Evolutionary conservation across 1,284 basidiomycete species (phyloP), one percentile per base, ranked within the genome.

Genomic region (Ceraceosorus guamensis): DNA sequence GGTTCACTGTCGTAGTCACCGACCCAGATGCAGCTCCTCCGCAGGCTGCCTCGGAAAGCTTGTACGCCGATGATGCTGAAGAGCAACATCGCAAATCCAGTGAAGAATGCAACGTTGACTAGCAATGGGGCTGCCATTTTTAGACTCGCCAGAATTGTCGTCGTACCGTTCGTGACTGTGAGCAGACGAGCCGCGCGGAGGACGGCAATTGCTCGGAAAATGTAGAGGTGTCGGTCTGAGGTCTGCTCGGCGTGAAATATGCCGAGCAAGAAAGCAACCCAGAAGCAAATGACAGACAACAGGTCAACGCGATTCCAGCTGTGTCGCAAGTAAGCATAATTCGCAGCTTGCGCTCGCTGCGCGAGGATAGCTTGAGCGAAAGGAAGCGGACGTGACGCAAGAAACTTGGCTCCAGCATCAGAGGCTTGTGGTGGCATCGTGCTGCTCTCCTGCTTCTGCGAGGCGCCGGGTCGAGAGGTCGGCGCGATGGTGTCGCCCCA

Each of bases 271-370:
- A 96, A 91, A 4, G 83, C 81, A 31, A 79, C 56, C 89, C 89
- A 92, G 72, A 90, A 92, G 58, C 83, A 80, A 24, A 85, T 60
- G 49, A 96, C 84, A 2, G 93, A 89, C 37, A 96, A 77, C 62
- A 88, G 84, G 76, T 98, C 92, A 56, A 95, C 87, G 34, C 92
- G 83, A 66, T 87, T 89, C 91, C 92, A 97, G 53, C 88, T 89
- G 71, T 97, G 91, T 3, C 93, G 83, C 4, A 97, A 80, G 73
- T 91, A 98, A 0, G 93, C 70, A 35, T 63, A 61, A 39, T 72
- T 61, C 1, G 66, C 52, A 70, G 72, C 52, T 56, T 70, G 46
- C 67, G 75, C 61, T 78, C 80, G 43, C 75, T 77, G 51, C 30
- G 51, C 54, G n/a, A 68, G 66, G 5, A 83, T 71, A 0, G 81